These are phyloP conservation scores for Macaranga tanarius DNA, from an alignment of 441 rosid species.

Conservation along the genomic window DNA sequence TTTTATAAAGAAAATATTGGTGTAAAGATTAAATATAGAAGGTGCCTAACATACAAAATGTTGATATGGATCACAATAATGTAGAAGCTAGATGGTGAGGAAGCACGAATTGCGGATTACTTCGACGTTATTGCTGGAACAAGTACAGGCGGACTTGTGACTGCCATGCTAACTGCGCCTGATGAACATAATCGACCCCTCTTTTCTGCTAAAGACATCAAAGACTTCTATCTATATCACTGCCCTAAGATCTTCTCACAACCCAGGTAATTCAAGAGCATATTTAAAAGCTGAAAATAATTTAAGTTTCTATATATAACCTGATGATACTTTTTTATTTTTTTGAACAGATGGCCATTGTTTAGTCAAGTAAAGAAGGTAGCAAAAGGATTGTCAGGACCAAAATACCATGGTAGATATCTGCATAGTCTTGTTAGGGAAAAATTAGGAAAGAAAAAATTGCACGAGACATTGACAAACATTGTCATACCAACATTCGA, in stretches of 20 bases:
- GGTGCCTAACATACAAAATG: too few relatives aligned
- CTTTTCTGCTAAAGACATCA: conserved; percentile 46
- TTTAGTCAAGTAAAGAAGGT: not conserved
- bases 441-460: conserved; percentile 26
- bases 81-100: conserved; percentile 50
- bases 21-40: too few relatives aligned
- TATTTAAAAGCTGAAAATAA: too few relatives aligned
- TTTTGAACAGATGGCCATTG: not conserved
- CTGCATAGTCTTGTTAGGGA: conserved; percentile 24
- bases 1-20: not conserved
- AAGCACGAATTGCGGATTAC: conserved; percentile 48
- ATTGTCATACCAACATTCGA: conserved; percentile 51
- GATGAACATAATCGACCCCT: conserved; percentile 41
- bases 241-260: conserved; percentile 53
- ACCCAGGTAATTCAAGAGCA: conserved; percentile 14
- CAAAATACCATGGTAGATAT: conserved; percentile 33
- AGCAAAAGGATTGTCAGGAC: conserved; percentile 24
- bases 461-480: conserved; percentile 38
- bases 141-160: conserved; percentile 55
- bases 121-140: conserved; percentile 53
- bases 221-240: conserved; percentile 37
- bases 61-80: not conserved
- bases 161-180: conserved; percentile 51
- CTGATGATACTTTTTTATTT: too few relatives aligned
- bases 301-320: too few relatives aligned